Evolutionary conservation across 371 early-diverging fungal genomes (phyloP).

Genomic region (Vittaforma corneae): DNA sequence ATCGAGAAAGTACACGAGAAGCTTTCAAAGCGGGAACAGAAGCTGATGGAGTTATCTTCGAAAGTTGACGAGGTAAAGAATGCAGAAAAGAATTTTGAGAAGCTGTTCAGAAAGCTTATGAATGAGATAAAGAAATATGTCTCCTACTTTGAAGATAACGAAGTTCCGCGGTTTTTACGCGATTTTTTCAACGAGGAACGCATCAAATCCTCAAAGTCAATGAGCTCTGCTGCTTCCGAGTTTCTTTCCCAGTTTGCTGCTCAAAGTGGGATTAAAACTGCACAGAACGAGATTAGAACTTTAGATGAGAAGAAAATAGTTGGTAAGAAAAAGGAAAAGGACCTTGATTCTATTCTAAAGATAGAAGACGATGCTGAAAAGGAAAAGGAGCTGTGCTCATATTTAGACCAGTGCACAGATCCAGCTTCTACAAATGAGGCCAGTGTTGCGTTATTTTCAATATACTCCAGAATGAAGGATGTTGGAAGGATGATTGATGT

Average conservation of each 20-base stretch:
- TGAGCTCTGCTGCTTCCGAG: constrained; percentile 18
- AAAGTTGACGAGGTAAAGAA: constrained; percentile 27
- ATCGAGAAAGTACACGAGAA: constrained; percentile 12
- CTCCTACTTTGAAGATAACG: not conserved
- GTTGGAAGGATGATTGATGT: constrained; percentile 11
- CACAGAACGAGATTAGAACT: constrained; percentile 16
- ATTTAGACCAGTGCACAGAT: not conserved
- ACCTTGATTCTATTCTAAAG: constrained; percentile 15
- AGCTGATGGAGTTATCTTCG: constrained; percentile 18
- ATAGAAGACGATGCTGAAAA: constrained; percentile 19
- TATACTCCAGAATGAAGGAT: constrained; percentile 17
- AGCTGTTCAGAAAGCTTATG: constrained; percentile 48
- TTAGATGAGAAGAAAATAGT: constrained; percentile 13
- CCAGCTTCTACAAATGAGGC: not conserved
- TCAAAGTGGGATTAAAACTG: constrained; percentile 16
- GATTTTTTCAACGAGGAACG: constrained; percentile 11
- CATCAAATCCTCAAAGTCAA: constrained; percentile 8
- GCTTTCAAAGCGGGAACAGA: constrained; percentile 28
- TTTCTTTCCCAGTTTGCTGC: constrained; percentile 14
- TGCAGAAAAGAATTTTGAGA: constrained; percentile 33
- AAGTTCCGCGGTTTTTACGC: constrained; percentile 16
- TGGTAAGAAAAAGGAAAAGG: constrained; percentile 24
- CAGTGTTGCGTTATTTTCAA: constrained; percentile 25
- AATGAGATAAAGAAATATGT: constrained; percentile 33
- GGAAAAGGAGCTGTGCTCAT: constrained; percentile 8